phyloP scores from a whole-genome alignment of 2,329 filamentous ascomycete species.

The Xylariomycetidae sp. region DNA sequence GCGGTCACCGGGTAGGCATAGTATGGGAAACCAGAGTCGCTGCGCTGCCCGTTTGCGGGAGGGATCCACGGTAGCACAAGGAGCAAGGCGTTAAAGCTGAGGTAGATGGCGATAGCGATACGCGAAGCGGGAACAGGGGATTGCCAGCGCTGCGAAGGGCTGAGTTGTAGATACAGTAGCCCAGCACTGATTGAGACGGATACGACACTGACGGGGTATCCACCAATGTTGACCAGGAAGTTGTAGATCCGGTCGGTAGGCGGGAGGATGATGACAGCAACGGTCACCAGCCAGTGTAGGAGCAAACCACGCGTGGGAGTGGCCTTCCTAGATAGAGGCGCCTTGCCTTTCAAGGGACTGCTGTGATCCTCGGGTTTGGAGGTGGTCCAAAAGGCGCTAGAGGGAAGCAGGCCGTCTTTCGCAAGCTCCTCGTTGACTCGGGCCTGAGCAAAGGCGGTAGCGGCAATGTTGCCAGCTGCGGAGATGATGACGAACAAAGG shows the following conservation, averaged over 20 bases:
- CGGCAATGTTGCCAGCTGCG: slow-evolving; percentile 42
- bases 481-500: slow-evolving; percentile 39
- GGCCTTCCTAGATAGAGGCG: neutral
- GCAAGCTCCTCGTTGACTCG: slow-evolving; percentile 42
- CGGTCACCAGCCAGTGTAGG: slow-evolving; percentile 57
- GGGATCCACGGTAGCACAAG: slow-evolving; percentile 32
- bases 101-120: slow-evolving; percentile 24
- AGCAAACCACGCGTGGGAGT: slow-evolving; percentile 30
- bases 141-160: slow-evolving; percentile 22
- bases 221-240: slow-evolving; percentile 32
- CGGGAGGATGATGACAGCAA: slow-evolving; percentile 46
- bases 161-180: slow-evolving; percentile 26
- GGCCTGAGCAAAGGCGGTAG: slow-evolving; percentile 42
- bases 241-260: slow-evolving; percentile 37
- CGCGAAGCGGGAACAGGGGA: slow-evolving; percentile 26
- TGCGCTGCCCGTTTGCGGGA: slow-evolving; percentile 18
- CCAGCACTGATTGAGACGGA: slow-evolving; percentile 28
- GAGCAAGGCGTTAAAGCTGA: slow-evolving; percentile 26
- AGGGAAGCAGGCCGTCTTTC: slow-evolving; percentile 40
- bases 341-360: neutral
- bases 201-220: slow-evolving; percentile 31
- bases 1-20: slow-evolving; percentile 32
- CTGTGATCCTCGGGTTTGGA: neutral
- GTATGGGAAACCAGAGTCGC: slow-evolving; percentile 23
- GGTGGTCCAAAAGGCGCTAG: slow-evolving; percentile 28